Percentiles rank a stretch among this genome's conserved stretches.
These are phyloP conservation scores for Scopulariopsis brevicaulis DNA, from an alignment of 2,329 filamentous ascomycete species.

Conservation along the genomic window DNA sequence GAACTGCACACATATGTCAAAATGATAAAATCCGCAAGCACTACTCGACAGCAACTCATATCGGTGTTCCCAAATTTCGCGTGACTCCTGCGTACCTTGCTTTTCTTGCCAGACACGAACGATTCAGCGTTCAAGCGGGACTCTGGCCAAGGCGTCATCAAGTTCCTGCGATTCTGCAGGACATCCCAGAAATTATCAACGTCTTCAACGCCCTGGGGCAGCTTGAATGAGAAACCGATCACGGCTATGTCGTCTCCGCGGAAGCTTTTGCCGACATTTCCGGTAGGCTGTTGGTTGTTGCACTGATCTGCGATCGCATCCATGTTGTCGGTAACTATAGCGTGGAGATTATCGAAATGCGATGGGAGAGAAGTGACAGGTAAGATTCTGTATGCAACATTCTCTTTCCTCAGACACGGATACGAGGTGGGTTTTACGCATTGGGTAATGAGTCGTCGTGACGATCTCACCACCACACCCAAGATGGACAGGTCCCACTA, in stretches of 20 bases:
- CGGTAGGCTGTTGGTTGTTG: neutral
- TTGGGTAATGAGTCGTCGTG: too few relatives aligned
- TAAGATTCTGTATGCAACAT: too few relatives aligned
- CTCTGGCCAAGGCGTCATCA: slow-evolving; percentile 20
- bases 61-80: neutral
- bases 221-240: slow-evolving; percentile 23
- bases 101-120: slow-evolving; percentile 1
- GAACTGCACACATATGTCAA: neutral
- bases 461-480: too few relatives aligned
- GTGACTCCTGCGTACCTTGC: neutral
- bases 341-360: neutral
- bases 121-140: slow-evolving; percentile 15
- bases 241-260: slow-evolving; percentile 16
- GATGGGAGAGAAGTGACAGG: too few relatives aligned
- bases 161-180: slow-evolving; percentile 16
- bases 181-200: slow-evolving; percentile 20
- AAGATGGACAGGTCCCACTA: too few relatives aligned
- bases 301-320: neutral
- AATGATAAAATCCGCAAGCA: too few relatives aligned
- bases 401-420: too few relatives aligned
- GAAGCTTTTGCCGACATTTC: too few relatives aligned
- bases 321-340: neutral
- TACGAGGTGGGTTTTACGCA: too few relatives aligned
- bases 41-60: too few relatives aligned
- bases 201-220: slow-evolving; percentile 21